Evolutionary conservation across 495 filamentous ascomycete genomes (phyloP).

Genomic region (Thozetella sp.): DNA sequence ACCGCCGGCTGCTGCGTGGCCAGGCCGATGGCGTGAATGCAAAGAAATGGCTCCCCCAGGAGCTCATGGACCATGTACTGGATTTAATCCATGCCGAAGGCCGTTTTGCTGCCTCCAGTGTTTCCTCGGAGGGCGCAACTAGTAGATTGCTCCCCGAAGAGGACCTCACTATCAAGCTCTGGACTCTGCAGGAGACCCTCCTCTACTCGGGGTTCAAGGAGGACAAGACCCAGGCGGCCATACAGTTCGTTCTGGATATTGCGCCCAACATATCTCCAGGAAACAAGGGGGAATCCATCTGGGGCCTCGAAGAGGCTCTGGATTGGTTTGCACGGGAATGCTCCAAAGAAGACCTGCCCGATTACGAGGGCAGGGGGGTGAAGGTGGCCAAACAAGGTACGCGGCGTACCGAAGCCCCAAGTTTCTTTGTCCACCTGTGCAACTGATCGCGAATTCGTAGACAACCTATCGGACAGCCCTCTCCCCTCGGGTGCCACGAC

Average conservation of each 20-base stretch:
- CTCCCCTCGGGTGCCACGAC: slow-evolving; percentile 47
- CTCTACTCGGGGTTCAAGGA: slow-evolving; percentile 66
- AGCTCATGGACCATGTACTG: slow-evolving; percentile 76
- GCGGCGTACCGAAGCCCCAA: neutral
- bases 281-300: slow-evolving; percentile 64
- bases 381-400: slow-evolving; percentile 14
- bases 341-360: slow-evolving; percentile 65
- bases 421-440: neutral
- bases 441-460: slow-evolving; percentile 18
- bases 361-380: slow-evolving; percentile 60
- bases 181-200: slow-evolving; percentile 76
- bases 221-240: slow-evolving; percentile 60
- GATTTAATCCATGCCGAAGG: slow-evolving; percentile 56
- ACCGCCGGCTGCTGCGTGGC: slow-evolving; percentile 72
- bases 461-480: slow-evolving; percentile 47
- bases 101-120: slow-evolving; percentile 46
- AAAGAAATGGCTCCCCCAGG: slow-evolving; percentile 75
- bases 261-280: slow-evolving; percentile 48
- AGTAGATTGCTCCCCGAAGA: slow-evolving; percentile 60
- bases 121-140: slow-evolving; percentile 35
- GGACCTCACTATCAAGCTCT: slow-evolving; percentile 74
- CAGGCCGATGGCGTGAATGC: slow-evolving; percentile 71
- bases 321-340: slow-evolving; percentile 84
- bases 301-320: slow-evolving; percentile 84
- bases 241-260: slow-evolving; percentile 66